A percentile compares a stretch with the other conserved stretches of the same genome.
phyloP scores from a whole-genome alignment of 345 rosid species.

The Citropsis articulata region DNA sequence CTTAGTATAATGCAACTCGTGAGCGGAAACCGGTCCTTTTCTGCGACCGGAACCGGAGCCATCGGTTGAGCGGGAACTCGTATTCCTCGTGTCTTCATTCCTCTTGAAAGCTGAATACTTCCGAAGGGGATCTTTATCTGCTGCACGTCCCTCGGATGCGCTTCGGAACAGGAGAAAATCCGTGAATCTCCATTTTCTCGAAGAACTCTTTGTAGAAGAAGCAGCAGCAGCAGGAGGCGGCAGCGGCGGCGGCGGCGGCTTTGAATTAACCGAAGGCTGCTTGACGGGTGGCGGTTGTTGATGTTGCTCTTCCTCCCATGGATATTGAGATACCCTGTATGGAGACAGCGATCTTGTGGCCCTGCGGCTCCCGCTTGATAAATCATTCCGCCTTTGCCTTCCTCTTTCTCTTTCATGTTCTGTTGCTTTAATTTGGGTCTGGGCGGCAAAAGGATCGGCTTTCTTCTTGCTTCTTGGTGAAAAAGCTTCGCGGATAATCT shows the following conservation, averaged over 20 bases:
- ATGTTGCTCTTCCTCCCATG: conserved; percentile 65
- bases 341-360: conserved; percentile 74
- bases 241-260: neutral
- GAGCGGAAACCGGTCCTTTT: conserved; percentile 59
- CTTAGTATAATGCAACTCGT: conserved; percentile 74
- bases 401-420: conserved; percentile 56
- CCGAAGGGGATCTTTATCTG: conserved; percentile 49
- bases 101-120: conserved; percentile 51
- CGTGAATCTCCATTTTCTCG: conserved; percentile 74
- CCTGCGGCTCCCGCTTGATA: conserved; percentile 43
- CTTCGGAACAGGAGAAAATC: conserved; percentile 84
- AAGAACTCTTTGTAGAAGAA: conserved; percentile 43
- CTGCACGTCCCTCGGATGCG: conserved; percentile 80
- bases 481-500: conserved; percentile 45
- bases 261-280: conserved; percentile 17
- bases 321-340: conserved; percentile 60
- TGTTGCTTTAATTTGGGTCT: conserved; percentile 31
- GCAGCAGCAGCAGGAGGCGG: conserved; percentile 10
- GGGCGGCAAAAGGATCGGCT: conserved; percentile 39
- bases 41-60: conserved; percentile 28
- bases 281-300: conserved; percentile 21
- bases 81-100: conserved; percentile 52
- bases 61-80: conserved; percentile 41
- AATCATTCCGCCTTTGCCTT: conserved; percentile 42
- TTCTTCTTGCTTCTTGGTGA: conserved; percentile 55